Conservation (phyloP, 257 asterid species). For the Eustoma russellianum region DNA sequence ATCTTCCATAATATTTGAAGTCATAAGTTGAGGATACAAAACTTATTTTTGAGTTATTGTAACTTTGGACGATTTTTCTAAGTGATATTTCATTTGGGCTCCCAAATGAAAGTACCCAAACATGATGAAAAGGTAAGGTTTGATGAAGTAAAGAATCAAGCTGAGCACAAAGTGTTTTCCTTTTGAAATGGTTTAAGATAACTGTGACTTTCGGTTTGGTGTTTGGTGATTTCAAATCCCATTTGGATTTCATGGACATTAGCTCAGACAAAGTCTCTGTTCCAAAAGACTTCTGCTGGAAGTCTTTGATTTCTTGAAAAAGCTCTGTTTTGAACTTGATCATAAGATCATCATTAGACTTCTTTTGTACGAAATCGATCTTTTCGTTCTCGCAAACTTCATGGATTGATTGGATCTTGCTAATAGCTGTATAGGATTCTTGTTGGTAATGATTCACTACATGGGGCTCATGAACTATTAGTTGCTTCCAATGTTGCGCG, state of each 20-base stretch:
- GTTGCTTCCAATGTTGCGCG: constrained; percentile 61
- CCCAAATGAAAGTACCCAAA: constrained; percentile 89
- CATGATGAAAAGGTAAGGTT: constrained; percentile 73
- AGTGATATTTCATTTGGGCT: constrained; percentile 67
- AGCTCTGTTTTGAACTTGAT: constrained; percentile 71
- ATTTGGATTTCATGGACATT: constrained; percentile 62
- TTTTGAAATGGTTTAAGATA: constrained; percentile 76
- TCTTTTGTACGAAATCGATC: constrained; percentile 76
- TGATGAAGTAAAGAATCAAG: constrained; percentile 74
- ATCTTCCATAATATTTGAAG: constrained; percentile 88
- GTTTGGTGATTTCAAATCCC: constrained; percentile 29
- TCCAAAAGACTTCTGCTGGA: constrained; percentile 37
- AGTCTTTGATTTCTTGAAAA: constrained; percentile 46
- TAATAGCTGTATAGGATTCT: constrained; percentile 15
- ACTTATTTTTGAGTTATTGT: constrained; percentile 65
- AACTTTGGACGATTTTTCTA: constrained; percentile 50
- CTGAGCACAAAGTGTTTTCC: constrained; percentile 76
- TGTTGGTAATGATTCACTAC: constrained; percentile 33
- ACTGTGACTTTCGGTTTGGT: constrained; percentile 60
- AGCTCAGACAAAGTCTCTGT: constrained; percentile 52
- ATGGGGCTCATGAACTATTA: constrained; percentile 41
- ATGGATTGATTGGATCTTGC: not conserved
- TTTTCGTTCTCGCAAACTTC: constrained; percentile 68
- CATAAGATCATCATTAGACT: constrained; percentile 57
- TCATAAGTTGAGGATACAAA: constrained; percentile 74